Evolutionary conservation across 2,329 filamentous ascomycete genomes (phyloP).

Genomic region (Beauveria brongniartii): DNA sequence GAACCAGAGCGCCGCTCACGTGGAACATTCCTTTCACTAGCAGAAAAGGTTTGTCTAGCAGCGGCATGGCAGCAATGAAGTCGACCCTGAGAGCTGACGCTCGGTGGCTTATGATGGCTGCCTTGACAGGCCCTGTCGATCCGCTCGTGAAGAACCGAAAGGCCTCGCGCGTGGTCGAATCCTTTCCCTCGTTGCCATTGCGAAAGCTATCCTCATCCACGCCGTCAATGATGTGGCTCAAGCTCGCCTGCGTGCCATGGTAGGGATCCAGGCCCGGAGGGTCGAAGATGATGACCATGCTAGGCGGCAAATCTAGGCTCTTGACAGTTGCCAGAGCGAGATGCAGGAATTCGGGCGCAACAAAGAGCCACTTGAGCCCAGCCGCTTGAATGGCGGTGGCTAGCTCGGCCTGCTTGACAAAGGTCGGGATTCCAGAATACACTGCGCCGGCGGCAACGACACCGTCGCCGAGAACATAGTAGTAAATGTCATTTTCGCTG

Average conservation of each 20-base stretch:
- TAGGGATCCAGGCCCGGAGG: neutral
- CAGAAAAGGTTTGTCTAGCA: neutral
- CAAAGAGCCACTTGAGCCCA: constrained; percentile 4
- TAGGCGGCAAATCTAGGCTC: neutral
- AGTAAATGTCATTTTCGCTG: constrained; percentile 7
- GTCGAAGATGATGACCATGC: neutral
- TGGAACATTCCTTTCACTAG: constrained; percentile 3
- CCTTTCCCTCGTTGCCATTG: neutral
- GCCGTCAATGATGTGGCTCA: neutral
- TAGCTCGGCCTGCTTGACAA: constrained; percentile 10
- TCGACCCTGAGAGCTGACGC: neutral
- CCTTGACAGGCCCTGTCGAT: constrained; percentile 2
- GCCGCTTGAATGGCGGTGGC: neutral
- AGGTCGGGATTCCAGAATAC: constrained; percentile 2
- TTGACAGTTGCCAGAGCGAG: neutral
- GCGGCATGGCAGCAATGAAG: neutral
- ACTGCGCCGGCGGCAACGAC: neutral
- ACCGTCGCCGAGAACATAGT: constrained; percentile 7
- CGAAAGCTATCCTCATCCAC: neutral
- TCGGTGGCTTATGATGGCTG: neutral
- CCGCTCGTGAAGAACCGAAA: constrained; percentile 8
- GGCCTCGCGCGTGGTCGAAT: neutral
- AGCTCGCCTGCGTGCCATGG: neutral
- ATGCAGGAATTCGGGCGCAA: neutral
- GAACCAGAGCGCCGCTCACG: neutral